Percentiles rank a stretch among this genome's conserved stretches.
These are phyloP conservation scores for Termitomyces sp. DNA, from an alignment of 768 basidiomycete species.

Conservation along the genomic window DNA sequence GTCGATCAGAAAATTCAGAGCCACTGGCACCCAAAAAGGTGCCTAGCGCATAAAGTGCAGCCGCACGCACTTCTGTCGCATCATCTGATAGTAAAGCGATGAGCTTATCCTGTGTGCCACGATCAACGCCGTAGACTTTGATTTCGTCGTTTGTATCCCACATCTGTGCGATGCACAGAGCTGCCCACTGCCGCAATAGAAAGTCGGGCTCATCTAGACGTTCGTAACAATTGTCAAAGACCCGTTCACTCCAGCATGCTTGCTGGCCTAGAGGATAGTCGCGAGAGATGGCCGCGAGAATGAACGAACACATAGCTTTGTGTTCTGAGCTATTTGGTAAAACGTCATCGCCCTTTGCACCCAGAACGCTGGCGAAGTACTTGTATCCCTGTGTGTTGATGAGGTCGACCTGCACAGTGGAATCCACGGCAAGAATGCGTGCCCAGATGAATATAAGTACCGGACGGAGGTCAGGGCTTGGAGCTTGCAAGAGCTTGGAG, in stretches of 20 bases:
- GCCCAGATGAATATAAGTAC: constrained; percentile 99
- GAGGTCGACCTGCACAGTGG: constrained; percentile 85
- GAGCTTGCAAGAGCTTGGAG: constrained; percentile 91
- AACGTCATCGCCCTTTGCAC: constrained; percentile 57
- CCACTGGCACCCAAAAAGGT: constrained; percentile 92
- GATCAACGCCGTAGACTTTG: constrained; percentile 76
- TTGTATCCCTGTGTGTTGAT: constrained; percentile 79
- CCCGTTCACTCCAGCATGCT: constrained; percentile 74
- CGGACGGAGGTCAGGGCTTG: constrained; percentile 91
- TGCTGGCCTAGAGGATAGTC: constrained; percentile 84
- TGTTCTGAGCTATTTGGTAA: constrained; percentile 96
- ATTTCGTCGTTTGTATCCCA: constrained; percentile 94
- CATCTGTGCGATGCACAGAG: constrained; percentile 89
- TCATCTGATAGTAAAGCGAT: constrained; percentile 77
- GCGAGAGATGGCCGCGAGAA: constrained; percentile 85
- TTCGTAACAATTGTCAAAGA: constrained; percentile 85
- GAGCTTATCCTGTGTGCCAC: constrained; percentile 77
- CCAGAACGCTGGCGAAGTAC: constrained; percentile 79
- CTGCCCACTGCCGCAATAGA: constrained; percentile 89
- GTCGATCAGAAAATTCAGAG: constrained; percentile 56
- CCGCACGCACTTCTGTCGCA: constrained; percentile 89
- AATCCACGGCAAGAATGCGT: constrained; percentile 94
- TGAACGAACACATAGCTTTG: constrained; percentile 98
- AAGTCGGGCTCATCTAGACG: constrained; percentile 88
- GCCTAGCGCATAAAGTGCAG: constrained; percentile 86